A percentile compares a stretch with the other conserved stretches of the same genome.
These are phyloP conservation scores for Aspergillus sp. DNA, from an alignment of 2,329 filamentous ascomycete genomes.

Conservation along the genomic window DNA sequence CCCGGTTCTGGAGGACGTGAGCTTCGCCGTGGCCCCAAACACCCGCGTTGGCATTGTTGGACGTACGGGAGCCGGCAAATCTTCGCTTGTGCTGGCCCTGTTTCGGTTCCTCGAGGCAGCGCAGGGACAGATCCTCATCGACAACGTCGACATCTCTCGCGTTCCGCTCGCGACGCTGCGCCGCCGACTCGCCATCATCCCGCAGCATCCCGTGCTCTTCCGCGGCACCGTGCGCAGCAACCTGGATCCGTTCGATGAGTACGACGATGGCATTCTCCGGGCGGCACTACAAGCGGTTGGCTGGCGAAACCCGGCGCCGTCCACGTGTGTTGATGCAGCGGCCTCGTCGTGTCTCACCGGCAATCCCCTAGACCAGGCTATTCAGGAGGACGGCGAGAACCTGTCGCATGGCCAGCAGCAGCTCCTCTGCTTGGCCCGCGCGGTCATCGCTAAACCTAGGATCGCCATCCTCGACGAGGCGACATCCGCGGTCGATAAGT, in stretches of 20 bases:
- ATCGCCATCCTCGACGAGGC: slow-evolving; percentile 4
- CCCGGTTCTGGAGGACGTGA: background rate
- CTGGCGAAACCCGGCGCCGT: background rate
- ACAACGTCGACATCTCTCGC: slow-evolving; percentile 1
- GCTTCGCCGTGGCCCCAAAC: background rate
- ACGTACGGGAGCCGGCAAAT: slow-evolving; percentile 1
- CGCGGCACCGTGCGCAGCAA: slow-evolving; percentile 3
- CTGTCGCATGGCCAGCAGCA: slow-evolving; percentile 4
- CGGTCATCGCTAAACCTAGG: background rate
- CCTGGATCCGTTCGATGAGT: slow-evolving; percentile 3
- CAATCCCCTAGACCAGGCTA: background rate
- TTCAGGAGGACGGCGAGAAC: slow-evolving; percentile 1
- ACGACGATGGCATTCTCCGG: background rate
- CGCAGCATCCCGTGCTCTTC: slow-evolving; percentile 2
- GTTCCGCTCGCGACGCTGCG: background rate
- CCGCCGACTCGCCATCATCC: slow-evolving; percentile 2
- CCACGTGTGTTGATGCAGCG: no score
- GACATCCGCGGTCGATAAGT: slow-evolving; percentile 4
- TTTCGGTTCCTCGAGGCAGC: slow-evolving; percentile 6
- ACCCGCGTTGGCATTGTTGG: background rate
- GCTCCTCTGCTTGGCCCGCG: slow-evolving; percentile 4
- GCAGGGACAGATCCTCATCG: slow-evolving; percentile 1
- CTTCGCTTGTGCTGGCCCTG: background rate
- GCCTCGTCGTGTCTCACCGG: background rate
- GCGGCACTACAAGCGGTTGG: background rate